Base-by-base conservation (phyloP, 2,329 filamentous ascomycete species). In the Fusarium stilboides region DNA sequence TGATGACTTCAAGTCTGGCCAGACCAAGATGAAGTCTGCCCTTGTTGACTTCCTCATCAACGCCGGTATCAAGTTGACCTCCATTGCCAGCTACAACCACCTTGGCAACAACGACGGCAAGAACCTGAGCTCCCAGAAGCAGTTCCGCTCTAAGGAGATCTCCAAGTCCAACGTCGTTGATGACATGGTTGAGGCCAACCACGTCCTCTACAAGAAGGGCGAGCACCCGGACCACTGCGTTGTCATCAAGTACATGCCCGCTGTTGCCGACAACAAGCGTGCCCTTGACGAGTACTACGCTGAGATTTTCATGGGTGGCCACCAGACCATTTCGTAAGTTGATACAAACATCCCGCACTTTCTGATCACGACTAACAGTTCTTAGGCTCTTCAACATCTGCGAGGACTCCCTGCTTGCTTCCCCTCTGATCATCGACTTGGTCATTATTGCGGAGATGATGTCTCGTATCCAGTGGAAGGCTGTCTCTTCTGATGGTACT, bases 1-100 rank as follows among this genome's bases (percentile, higher is more conserved):
- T 71, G 96, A 99, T 77, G 96, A 99, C 84, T 99, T 99, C 91
- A 99, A 99, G 86, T 98, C 96, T 68, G 96, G 96, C 68, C 96
- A 99, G 87, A 99, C 96, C 80, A 99, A 99, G 90, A 99, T 99
- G 96, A 99, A 99, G 86, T 98, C 96, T 64, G 96, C 96, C 20
- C 89, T 99, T 31, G 96, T 98, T 45, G 96, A 99, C 83, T 99
- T 99, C 85, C 84, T 99, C 80, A 97, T 99, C 90, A 98, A 91
- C 80, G 96, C 96, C 47, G 96, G 96, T 79, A 98, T 99, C 88
- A 98, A 97, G 86, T 90, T 99, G 78, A 98, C 95, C 63, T 97
- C 94, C 40, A 98, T 99, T 83, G 94, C 96, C 71, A 97, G 93
- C 83, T 99, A 99, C 90, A 99, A 99, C 86, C 96, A 99, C 81